These are phyloP conservation scores for Suillus subluteus DNA, from an alignment of 768 basidiomycete genomes.

Conservation along the genomic window DNA sequence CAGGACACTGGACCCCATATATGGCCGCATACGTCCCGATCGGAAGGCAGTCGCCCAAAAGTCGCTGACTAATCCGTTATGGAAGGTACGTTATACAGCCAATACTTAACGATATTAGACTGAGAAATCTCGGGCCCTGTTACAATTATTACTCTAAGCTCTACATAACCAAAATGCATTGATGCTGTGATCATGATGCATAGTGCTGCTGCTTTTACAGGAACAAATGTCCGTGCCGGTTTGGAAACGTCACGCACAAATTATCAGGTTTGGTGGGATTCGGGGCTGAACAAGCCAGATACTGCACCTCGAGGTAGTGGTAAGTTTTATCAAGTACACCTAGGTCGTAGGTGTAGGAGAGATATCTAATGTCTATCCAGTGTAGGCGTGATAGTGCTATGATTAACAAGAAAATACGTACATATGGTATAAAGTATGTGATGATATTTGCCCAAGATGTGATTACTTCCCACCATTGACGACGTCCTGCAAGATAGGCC, in stretches of 20 bases:
- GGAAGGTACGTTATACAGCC: too few relatives aligned
- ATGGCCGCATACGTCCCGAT: neutral
- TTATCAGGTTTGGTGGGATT: neutral
- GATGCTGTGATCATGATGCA: too few relatives aligned
- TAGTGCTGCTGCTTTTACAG: too few relatives aligned
- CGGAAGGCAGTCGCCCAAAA: neutral
- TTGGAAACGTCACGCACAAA: neutral
- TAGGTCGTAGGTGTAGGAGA: neutral
- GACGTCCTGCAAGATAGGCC: slow-evolving; percentile 65
- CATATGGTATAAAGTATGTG: neutral
- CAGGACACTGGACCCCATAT: neutral
- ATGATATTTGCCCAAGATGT: slow-evolving; percentile 45
- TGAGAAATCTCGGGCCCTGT: too few relatives aligned
- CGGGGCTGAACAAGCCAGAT: neutral
- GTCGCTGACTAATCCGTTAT: neutral
- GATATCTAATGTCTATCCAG: neutral
- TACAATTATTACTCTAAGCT: too few relatives aligned
- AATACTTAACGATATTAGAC: too few relatives aligned
- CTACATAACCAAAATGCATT: too few relatives aligned
- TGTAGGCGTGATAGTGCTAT: neutral
- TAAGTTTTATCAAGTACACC: too few relatives aligned
- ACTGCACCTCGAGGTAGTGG: too few relatives aligned
- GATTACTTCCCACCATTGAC: slow-evolving; percentile 44
- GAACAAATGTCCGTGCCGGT: too few relatives aligned
- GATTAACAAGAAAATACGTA: neutral